Base-by-base conservation (phyloP, 2,329 filamentous ascomycete genomes). In the Pseudofabraea citricarpa region DNA sequence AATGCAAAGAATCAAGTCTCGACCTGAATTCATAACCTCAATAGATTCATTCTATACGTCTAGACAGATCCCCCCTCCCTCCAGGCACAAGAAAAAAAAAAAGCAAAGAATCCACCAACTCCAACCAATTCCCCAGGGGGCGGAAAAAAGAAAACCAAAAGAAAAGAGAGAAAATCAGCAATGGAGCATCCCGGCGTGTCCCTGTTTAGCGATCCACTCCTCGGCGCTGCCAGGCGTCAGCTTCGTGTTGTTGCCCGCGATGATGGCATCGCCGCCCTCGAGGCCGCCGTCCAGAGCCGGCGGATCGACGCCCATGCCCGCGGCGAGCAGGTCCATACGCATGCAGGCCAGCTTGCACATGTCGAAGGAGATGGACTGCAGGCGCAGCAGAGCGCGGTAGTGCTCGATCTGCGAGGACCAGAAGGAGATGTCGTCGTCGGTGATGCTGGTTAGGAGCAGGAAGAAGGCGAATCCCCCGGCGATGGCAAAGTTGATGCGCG, bases 401-500 rank as follows among this genome's bases (percentile, higher is more conserved):
- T 51, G 53, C 5, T 51, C 43, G 19, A 56, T 55, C 10, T 49
- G 53, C n/a, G 26, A 13, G 16, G 51, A 53, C 53, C 53, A 57
- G 44, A 50, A 54, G 21, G 51, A 48, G 24, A 55, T 54, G 19
- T 57, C 55, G 23, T 44, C 31, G 8, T 48, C 41, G 5, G 51
- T 50, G 33, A 53, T 46, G 39, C 43, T 48, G 12, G 55, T 56
- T 12, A 57, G 45, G 20, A 57, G 50, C 21, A 53, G 52, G 37
- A 45, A 51, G 42, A 54, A 54, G 48, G 55, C 52, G 41, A 56
- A 56, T n/a, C 50, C 47, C 1, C 54, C 54, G 4, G 48, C 44
- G 9, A 55, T 46, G 32, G 53, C 49, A 44, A 56, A 55, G 38
- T 51, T 49, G 12, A 48, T 49, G 15, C 48, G 41, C 13, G 54